These are phyloP conservation scores for Phytophthora sojae DNA, from an alignment of 352 stramenopile species.

Conservation along the genomic window DNA sequence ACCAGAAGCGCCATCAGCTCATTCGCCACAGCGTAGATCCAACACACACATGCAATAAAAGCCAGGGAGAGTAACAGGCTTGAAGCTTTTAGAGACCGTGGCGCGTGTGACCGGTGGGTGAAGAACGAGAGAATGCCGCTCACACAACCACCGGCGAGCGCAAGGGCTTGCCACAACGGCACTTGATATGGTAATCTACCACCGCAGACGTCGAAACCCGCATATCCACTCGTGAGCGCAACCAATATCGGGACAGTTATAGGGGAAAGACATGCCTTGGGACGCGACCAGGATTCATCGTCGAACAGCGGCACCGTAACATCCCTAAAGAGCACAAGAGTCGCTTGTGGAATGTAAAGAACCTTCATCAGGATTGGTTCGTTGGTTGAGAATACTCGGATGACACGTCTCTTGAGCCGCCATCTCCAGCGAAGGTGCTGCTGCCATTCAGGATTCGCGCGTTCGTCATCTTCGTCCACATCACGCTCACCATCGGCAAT, in stretches of 20 bases:
- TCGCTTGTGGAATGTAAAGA: slow-evolving; percentile 56
- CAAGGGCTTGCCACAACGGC: slow-evolving; percentile 53
- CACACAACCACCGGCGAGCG: slow-evolving; percentile 36
- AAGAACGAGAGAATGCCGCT: slow-evolving; percentile 74
- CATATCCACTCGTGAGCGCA: slow-evolving; percentile 61
- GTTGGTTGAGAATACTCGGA: slow-evolving; percentile 51
- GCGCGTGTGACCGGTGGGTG: slow-evolving; percentile 70
- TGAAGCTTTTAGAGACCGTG: slow-evolving; percentile 53
- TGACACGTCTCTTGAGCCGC: slow-evolving; percentile 60
- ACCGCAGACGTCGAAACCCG: slow-evolving; percentile 32
- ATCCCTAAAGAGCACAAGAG: slow-evolving; percentile 65
- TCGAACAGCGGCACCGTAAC: slow-evolving; percentile 79
- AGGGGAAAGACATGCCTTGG: slow-evolving; percentile 85
- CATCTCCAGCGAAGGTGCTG: slow-evolving; percentile 81
- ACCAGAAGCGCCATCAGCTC: slow-evolving; percentile 88
- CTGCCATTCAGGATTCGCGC: slow-evolving; percentile 66
- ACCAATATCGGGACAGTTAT: slow-evolving; percentile 90
- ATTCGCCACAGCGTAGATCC: slow-evolving; percentile 92
- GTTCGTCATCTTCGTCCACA: slow-evolving; percentile 33
- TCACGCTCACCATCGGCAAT: slow-evolving; percentile 61
- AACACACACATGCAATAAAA: slow-evolving; percentile 88
- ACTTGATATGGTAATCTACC: slow-evolving; percentile 34
- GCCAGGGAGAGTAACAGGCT: slow-evolving; percentile 72
- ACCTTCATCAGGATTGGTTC: slow-evolving; percentile 56
- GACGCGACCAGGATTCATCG: slow-evolving; percentile 76